Evolutionary conservation across 2,329 filamentous ascomycete genomes (phyloP).

Genomic region (Rhinocladiella similis): DNA sequence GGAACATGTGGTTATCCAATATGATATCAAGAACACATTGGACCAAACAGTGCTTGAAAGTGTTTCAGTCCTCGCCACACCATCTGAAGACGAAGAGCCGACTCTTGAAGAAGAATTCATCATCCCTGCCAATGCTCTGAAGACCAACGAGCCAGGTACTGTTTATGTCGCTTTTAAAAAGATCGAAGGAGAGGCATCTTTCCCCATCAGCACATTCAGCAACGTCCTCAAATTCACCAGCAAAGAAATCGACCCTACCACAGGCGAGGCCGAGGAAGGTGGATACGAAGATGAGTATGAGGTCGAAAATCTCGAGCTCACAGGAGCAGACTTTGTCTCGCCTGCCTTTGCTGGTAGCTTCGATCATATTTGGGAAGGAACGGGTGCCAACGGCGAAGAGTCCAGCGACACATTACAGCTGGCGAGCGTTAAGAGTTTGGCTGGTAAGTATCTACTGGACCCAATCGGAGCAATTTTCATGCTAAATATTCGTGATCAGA

Average conservation of each 20-base stretch:
- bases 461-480: not conserved
- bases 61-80: slow-evolving; percentile 78
- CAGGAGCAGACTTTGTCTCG: slow-evolving; percentile 89
- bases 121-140: slow-evolving; percentile 79
- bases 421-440: slow-evolving; percentile 84
- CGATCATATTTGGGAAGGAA: slow-evolving; percentile 91
- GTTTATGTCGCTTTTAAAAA: slow-evolving; percentile 96
- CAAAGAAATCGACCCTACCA: slow-evolving; percentile 96
- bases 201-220: slow-evolving; percentile 79
- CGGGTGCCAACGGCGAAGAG: slow-evolving; percentile 84
- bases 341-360: slow-evolving; percentile 95
- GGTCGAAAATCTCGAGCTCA: slow-evolving; percentile 87
- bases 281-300: slow-evolving; percentile 99
- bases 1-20: slow-evolving; percentile 92
- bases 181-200: slow-evolving; percentile 68
- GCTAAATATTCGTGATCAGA: slow-evolving; percentile 54
- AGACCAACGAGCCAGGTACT: slow-evolving; percentile 83
- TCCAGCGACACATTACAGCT: slow-evolving; percentile 89
- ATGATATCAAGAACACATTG: slow-evolving; percentile 96
- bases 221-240: slow-evolving; percentile 95
- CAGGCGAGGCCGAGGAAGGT: slow-evolving; percentile 83
- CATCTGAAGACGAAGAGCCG: slow-evolving; percentile 74
- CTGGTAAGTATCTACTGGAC: slow-evolving; percentile 61
- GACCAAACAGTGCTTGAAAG: slow-evolving; percentile 88
- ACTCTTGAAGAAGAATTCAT: slow-evolving; percentile 82